Evolutionary conservation across 2,329 filamentous ascomycete genomes (phyloP).

Genomic region (Setomelanomma holmii): DNA sequence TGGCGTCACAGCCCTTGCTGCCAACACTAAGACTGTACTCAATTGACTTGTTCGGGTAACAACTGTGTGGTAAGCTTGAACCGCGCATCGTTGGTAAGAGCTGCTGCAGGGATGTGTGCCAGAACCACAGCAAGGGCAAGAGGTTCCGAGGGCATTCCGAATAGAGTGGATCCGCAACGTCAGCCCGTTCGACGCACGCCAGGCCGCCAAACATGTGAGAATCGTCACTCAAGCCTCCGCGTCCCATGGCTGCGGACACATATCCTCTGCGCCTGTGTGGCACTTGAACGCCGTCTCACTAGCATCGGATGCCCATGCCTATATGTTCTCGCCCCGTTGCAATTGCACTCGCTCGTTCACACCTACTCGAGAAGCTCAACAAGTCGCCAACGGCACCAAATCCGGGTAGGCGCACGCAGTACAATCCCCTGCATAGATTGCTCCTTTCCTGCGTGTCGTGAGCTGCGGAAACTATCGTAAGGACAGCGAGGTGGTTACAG

Average conservation of each 20-base stretch:
- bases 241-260: slow-evolving; percentile 19
- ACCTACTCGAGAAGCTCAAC: slow-evolving; percentile 14
- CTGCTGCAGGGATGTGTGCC: not conserved
- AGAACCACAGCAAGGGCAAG: not conserved
- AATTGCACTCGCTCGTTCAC: slow-evolving; percentile 14
- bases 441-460: not conserved
- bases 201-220: slow-evolving; percentile 37
- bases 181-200: slow-evolving; percentile 33
- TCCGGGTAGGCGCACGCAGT: slow-evolving; percentile 14
- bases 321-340: slow-evolving; percentile 3
- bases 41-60: no score
- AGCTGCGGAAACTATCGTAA: not conserved
- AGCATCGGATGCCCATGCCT: not conserved
- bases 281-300: slow-evolving; percentile 6
- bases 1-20: no score
- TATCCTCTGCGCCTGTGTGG: slow-evolving; percentile 20
- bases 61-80: no score
- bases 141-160: slow-evolving; percentile 18
- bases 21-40: no score
- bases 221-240: slow-evolving; percentile 21
- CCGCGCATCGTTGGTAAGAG: not conserved
- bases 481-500: not conserved
- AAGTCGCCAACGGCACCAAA: slow-evolving; percentile 13
- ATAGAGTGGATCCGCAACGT: slow-evolving; percentile 37
- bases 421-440: not conserved